phyloP scores from a whole-genome alignment of 306 rosid genomes.

The Citrullus colocynthis region DNA sequence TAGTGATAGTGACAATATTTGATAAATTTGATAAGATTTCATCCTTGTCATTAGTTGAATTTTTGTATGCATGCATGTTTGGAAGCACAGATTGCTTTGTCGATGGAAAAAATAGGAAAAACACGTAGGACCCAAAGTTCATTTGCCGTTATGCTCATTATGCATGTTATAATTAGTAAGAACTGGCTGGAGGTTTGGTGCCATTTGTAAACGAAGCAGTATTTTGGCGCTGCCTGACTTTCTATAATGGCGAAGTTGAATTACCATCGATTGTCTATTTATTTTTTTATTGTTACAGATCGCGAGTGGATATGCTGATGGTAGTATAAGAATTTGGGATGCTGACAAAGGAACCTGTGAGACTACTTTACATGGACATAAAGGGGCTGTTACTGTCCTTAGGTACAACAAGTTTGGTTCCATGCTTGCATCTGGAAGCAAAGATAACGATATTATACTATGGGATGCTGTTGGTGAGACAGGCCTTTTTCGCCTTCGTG shows the following conservation, averaged over 20 bases:
- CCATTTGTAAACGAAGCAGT: not conserved
- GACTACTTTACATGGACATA: constrained; percentile 83
- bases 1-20: not conserved
- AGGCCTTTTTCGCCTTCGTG: constrained; percentile 84
- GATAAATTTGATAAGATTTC: not conserved
- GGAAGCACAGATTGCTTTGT: not conserved
- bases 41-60: not conserved
- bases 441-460: constrained; percentile 68
- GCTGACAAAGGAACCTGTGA: constrained; percentile 62
- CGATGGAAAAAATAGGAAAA: not conserved
- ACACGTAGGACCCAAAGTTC: not conserved
- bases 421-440: constrained; percentile 85
- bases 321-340: constrained; percentile 81
- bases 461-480: constrained; percentile 87
- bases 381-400: constrained; percentile 75
- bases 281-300: constrained; percentile 29
- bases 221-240: not conserved
- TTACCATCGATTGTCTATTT: not conserved
- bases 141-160: not conserved
- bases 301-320: constrained; percentile 81
- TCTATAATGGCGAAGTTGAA: not conserved
- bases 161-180: not conserved
- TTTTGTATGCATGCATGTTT: not conserved
- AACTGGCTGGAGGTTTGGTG: not conserved
- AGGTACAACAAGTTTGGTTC: constrained; percentile 61